Base-by-base conservation (phyloP, 2,329 filamentous ascomycete genomes). In the Tetracladium maxilliforme region DNA sequence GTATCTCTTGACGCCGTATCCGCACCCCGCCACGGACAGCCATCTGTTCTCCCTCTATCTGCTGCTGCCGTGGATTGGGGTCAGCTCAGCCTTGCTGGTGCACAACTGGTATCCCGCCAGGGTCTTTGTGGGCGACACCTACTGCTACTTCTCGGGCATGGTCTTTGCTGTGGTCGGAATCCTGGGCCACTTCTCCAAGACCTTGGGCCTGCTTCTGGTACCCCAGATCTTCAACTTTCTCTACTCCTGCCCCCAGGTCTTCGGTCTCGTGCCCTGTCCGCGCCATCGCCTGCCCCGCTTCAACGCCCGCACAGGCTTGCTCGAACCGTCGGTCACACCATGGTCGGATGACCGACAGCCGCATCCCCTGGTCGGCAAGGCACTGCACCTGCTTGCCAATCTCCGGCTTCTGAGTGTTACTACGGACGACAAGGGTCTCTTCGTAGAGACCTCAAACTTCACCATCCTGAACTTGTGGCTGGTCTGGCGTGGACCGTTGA, bases 111-210 rank as follows among this genome's bases (percentile, higher is more conserved):
- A 84, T 46, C 90, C 90, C 0, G 83, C 87, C 14, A 75, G 73
- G 41, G 90, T 95, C 7, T 98, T 98, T 44, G 87, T 95, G 7
- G 90, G 90, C 28, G 90, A 98, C 52, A 98, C 90, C 4, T 98
- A 95, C 64, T 98, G 90, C 64, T 98, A 98, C 56, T 94, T 98
- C 51, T 90, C 90, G 1, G 90, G 90, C 37, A 98, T 98, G 84
- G 81, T 95, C 19, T 98, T 98, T 47, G 90, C 87, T 27, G 86
- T 94, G 22, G 90, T 95, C 36, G 84, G 83, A 34, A 95, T 98
- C 43, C 65, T 94, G 26, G 90, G 90, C 14, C 90, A 98, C 56
- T 98, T 98, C 57, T 92, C 81, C 58, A 98, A 98, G 56, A 98
- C 90, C 1, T 65, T 98, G 22, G 67, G 93, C 28, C 67, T 98